phyloP scores from a whole-genome alignment of 2,329 filamentous ascomycete genomes.

The Fusarium xyrophilum region DNA sequence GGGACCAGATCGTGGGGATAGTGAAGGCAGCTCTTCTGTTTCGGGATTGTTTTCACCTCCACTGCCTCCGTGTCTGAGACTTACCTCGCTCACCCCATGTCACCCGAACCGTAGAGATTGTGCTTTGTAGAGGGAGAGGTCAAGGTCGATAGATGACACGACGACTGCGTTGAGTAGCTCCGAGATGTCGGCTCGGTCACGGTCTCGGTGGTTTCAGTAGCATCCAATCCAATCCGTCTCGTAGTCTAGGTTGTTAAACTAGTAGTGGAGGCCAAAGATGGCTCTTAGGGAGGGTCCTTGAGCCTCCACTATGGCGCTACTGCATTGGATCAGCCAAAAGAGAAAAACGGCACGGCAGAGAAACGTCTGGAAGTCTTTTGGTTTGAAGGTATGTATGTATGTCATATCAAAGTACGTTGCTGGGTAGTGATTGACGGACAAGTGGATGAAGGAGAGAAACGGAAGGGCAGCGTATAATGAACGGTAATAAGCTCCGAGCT shows the following conservation, averaged over 20 bases:
- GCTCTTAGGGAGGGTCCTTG: slow-evolving; percentile 6
- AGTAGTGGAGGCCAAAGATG: slow-evolving; percentile 18
- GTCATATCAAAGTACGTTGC: neutral
- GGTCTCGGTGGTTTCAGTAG: slow-evolving; percentile 28
- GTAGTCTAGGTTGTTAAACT: neutral
- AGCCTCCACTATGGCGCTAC: slow-evolving; percentile 34
- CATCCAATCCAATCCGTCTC: neutral
- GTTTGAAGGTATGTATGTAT: neutral
- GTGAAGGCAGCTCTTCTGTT: neutral
- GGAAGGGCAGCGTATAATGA: neutral
- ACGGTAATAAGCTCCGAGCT: slow-evolving; percentile 7
- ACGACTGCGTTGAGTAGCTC: slow-evolving; percentile 15
- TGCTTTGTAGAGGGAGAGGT: neutral
- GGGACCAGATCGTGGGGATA: slow-evolving; percentile 13
- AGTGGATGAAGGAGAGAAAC: slow-evolving; percentile 22
- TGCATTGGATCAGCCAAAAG: slow-evolving; percentile 14
- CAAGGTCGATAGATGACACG: slow-evolving; percentile 10
- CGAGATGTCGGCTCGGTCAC: slow-evolving; percentile 31
- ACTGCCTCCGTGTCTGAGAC: neutral
- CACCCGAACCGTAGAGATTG: neutral
- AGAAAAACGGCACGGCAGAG: neutral
- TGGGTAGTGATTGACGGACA: slow-evolving; percentile 3
- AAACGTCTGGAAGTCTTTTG: slow-evolving; percentile 17
- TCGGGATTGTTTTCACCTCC: neutral
- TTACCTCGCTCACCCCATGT: neutral